phyloP scores from a whole-genome alignment of 2,329 filamentous ascomycete species.

The Gnomoniopsis smithogilvyi region DNA sequence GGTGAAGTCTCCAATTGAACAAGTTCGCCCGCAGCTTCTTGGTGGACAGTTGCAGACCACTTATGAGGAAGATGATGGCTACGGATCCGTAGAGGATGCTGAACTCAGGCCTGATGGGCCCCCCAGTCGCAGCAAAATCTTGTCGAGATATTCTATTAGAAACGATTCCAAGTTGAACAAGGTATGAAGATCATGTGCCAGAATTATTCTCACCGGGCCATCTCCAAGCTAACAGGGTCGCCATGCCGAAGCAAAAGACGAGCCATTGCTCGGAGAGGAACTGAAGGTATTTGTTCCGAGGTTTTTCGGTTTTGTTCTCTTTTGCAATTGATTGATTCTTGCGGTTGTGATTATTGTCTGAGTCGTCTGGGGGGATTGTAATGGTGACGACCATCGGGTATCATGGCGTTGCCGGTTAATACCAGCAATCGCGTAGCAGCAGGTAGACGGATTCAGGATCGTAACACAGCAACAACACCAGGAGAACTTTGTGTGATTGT shows the following conservation, averaged over 20 bases:
- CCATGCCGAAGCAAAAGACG: constrained; percentile 56
- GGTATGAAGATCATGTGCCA: background rate
- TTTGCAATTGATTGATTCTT: background rate
- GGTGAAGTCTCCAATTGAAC: constrained; percentile 64
- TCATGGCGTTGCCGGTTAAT: constrained; percentile 1
- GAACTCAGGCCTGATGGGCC: constrained; percentile 50
- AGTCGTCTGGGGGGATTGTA: background rate
- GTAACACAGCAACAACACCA: background rate
- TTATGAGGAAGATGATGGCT: constrained; percentile 67
- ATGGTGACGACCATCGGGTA: constrained; percentile 13
- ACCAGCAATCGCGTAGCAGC: background rate
- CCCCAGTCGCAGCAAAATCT: constrained; percentile 47
- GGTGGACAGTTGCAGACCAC: constrained; percentile 65
- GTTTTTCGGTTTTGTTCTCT: background rate
- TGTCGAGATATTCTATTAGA: background rate
- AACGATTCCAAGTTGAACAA: constrained; percentile 10
- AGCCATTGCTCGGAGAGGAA: constrained; percentile 60
- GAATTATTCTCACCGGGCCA: constrained; percentile 36
- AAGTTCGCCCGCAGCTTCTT: constrained; percentile 59
- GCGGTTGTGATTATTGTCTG: background rate
- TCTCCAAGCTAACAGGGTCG: constrained; percentile 43
- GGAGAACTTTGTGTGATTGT: background rate
- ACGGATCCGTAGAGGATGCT: constrained; percentile 67
- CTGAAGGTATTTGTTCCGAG: constrained; percentile 7
- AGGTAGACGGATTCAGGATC: background rate